phyloP scores from a whole-genome alignment of 768 basidiomycete genomes.

The Suillus lakei region DNA sequence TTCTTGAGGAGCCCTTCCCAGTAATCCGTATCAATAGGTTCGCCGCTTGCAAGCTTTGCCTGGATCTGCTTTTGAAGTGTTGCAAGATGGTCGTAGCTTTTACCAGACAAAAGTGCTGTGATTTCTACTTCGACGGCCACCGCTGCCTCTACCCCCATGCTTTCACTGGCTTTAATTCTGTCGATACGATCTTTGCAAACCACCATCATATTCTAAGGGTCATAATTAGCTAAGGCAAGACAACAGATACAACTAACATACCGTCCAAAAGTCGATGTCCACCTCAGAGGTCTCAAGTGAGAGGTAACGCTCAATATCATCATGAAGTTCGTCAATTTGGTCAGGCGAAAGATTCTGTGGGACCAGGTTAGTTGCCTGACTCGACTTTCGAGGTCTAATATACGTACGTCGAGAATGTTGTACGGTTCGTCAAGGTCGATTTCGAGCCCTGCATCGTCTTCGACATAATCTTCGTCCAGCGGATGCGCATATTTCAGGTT shows the following conservation, averaged over 20 bases:
- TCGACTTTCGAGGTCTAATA: not conserved
- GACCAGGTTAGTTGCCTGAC: constrained; percentile 13
- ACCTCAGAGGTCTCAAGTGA: constrained; percentile 81
- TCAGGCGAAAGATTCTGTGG: constrained; percentile 78
- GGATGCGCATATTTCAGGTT: constrained; percentile 93
- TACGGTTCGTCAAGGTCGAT: constrained; percentile 99
- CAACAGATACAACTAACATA: constrained; percentile 38
- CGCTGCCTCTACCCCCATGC: constrained; percentile 71
- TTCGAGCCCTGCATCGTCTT: constrained; percentile 90
- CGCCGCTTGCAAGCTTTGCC: constrained; percentile 86
- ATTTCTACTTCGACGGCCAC: constrained; percentile 89
- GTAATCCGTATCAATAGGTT: constrained; percentile 96
- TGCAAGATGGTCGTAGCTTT: constrained; percentile 84
- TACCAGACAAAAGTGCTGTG: constrained; percentile 77
- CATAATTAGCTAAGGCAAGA: constrained; percentile 10
- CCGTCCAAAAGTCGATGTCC: constrained; percentile 98
- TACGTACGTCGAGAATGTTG: constrained; percentile 90
- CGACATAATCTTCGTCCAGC: constrained; percentile 66
- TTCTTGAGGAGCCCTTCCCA: constrained; percentile 95
- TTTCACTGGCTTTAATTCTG: constrained; percentile 62
- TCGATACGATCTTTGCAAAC: constrained; percentile 93
- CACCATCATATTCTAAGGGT: constrained; percentile 89
- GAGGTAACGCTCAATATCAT: constrained; percentile 93
- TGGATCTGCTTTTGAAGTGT: constrained; percentile 87
- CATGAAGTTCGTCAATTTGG: constrained; percentile 92